These are phyloP conservation scores for Cryptosporidium ubiquitum DNA, from an alignment of 169 alveolate species.

Conservation along the genomic window DNA sequence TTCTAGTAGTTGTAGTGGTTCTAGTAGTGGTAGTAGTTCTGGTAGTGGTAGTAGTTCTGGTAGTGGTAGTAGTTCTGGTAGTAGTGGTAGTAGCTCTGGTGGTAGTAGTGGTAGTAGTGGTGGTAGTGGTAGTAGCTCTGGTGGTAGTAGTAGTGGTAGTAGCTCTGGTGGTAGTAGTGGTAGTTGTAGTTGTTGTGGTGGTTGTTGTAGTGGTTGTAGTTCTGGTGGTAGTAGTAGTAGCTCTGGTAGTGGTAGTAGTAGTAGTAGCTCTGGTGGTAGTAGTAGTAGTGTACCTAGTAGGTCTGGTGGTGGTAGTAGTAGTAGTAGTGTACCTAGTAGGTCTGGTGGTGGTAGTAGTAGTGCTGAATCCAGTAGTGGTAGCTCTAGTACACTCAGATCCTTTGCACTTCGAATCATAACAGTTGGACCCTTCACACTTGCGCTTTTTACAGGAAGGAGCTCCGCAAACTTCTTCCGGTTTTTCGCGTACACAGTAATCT, in stretches of 20 bases:
- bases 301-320: neutral
- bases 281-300: conserved; percentile 20
- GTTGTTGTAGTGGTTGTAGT: conserved; percentile 2
- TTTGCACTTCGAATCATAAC: neutral
- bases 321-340: neutral
- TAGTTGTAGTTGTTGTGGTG: neutral
- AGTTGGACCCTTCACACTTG: neutral
- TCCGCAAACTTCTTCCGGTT: neutral
- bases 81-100: conserved; percentile 20
- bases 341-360: conserved; percentile 14
- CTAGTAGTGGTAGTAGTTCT: conserved; percentile 8
- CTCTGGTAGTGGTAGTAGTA: neutral
- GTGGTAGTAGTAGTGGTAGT: conserved; percentile 3
- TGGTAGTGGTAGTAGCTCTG: neutral
- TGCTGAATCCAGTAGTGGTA: neutral
- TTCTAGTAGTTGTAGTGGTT: conserved; percentile 9
- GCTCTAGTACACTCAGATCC: neutral
- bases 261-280: conserved; percentile 16
- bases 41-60: neutral
- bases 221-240: conserved; percentile 16
- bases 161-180: neutral
- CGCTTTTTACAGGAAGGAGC: neutral
- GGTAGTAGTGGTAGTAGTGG: neutral
- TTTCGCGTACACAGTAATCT: neutral
- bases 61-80: conserved; percentile 8